Evolutionary conservation across 2,329 filamentous ascomycete species (phyloP).

Genomic region (Tolypocladium capitatum): DNA sequence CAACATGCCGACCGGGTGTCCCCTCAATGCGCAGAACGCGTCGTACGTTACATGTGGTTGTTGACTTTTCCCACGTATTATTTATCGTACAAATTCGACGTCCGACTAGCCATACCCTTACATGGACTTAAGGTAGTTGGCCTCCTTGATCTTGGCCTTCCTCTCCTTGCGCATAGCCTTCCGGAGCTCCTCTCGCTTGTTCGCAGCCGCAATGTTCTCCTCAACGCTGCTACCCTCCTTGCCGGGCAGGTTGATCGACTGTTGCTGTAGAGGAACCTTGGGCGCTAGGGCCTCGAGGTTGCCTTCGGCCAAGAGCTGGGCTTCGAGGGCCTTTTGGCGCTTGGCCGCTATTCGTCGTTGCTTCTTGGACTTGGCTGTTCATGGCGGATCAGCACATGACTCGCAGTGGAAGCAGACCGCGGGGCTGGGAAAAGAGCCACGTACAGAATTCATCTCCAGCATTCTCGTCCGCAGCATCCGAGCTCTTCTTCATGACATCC

Average conservation of each 20-base stretch:
- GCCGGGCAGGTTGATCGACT: slow-evolving; percentile 60
- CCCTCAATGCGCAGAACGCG: not conserved
- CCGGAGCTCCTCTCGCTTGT: slow-evolving; percentile 48
- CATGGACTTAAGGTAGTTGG: slow-evolving; percentile 76
- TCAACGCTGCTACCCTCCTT: slow-evolving; percentile 27
- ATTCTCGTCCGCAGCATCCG: slow-evolving; percentile 34
- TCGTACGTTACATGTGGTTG: slow-evolving; percentile 14
- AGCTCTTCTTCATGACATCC: slow-evolving; percentile 42
- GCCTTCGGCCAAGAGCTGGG: slow-evolving; percentile 47
- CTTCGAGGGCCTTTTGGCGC: slow-evolving; percentile 41
- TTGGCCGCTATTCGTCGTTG: slow-evolving; percentile 60
- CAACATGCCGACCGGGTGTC: not conserved
- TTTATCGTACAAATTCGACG: slow-evolving; percentile 11
- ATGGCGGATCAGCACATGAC: not conserved
- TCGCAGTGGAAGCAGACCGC: not conserved
- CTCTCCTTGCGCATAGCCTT: slow-evolving; percentile 63
- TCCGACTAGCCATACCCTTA: slow-evolving; percentile 18
- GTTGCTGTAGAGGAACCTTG: slow-evolving; percentile 64
- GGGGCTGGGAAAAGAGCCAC: slow-evolving; percentile 19
- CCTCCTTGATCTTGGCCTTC: slow-evolving; percentile 67
- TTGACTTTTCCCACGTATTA: slow-evolving; percentile 8
- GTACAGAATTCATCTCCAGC: slow-evolving; percentile 69
- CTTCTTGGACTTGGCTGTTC: slow-evolving; percentile 69
- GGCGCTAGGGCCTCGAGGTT: slow-evolving; percentile 51
- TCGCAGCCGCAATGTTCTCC: slow-evolving; percentile 32